Conservation (phyloP, 192 early-diverging fungal genomes). For the Umbelopsis isabellina region DNA sequence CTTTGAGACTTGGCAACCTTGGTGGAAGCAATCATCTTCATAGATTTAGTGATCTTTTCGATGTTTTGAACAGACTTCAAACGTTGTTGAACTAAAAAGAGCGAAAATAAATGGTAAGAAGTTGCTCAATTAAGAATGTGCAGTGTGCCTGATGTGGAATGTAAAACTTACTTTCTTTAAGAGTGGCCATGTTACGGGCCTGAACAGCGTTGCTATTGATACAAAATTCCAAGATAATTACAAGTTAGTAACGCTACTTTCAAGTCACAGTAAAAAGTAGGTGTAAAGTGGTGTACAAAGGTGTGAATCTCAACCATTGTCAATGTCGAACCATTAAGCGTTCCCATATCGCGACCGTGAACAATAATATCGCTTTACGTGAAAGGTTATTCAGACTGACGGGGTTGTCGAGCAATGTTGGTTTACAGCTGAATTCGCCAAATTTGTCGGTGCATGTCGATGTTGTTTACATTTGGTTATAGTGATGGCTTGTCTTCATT, state of each 20-base stretch:
- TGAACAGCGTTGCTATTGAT: constrained; percentile 62
- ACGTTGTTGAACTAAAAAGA: constrained; percentile 80
- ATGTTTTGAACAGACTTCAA: constrained; percentile 97
- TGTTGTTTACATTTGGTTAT: constrained; percentile 8
- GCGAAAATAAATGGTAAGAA: neutral
- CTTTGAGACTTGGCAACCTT: constrained; percentile 93
- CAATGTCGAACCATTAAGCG: too few relatives aligned
- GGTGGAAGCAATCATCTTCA: constrained; percentile 99
- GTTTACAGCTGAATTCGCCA: too few relatives aligned
- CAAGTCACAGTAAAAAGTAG: neutral
- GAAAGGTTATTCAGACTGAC: too few relatives aligned
- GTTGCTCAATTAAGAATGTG: neutral
- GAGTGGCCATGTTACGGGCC: constrained; percentile 92
- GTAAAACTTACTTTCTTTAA: constrained; percentile 79
- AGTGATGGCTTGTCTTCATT: neutral
- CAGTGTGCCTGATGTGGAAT: neutral
- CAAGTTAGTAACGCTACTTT: neutral
- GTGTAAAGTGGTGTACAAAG: neutral
- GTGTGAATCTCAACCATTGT: too few relatives aligned
- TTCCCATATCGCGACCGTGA: too few relatives aligned
- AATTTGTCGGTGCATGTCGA: neutral
- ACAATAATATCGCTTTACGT: too few relatives aligned
- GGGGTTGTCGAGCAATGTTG: too few relatives aligned
- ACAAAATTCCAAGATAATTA: neutral
- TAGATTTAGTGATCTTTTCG: constrained; percentile 99